Evolutionary conservation across 1,284 basidiomycete species (phyloP), one percentile per base, ranked within the genome.

Genomic region (Caloboletus firmus): DNA sequence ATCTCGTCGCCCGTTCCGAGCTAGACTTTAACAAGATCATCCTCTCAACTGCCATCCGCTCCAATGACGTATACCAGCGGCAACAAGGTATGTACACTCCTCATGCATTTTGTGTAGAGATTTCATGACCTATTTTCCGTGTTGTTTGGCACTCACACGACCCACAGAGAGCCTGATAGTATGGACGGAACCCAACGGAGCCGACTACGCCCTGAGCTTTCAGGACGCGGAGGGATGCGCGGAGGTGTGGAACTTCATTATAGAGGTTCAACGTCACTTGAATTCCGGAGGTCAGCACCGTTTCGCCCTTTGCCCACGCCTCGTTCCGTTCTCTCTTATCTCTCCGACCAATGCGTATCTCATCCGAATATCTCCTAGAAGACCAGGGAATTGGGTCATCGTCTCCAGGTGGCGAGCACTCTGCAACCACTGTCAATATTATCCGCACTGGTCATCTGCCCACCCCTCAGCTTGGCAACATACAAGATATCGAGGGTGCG

Each of bases 201-300:
- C 89, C 24, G 96, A 99, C 72, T 95, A 97, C 72, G 97, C 97
- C 3, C 79, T 99, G 47, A 97, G 94, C 61, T 99, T 99, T 66
- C 96, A 98, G 69, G 96, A 98, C 66, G 84, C 93, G 0, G 92
- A 96, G 59, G 97, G 96, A 32, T 99, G 96, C 66, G 81, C 88
- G 44, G 96, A 98, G 75, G 92, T 99, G 45, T 99, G 96, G 96
- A 90, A 90, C 64, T 99, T 99, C 72, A 94, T 99, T 64, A 79
- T 84, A 59, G 93, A 98, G 64, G 94, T 98, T n/a, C 95, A 97
- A 69, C 83, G 84, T 58, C 89, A 93, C 66, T 83, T 93, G 77
- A 82, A 82, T 64, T 74, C 74, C 43, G 74, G 76, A 70, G 84
- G 86, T 87, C 61, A 66, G 78, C 64, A 55, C 24, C 43, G 28